A percentile compares a stretch with the other conserved stretches of the same genome.
phyloP scores from a whole-genome alignment of 2,329 filamentous ascomycete genomes.

The Xylaria hypoxylon region DNA sequence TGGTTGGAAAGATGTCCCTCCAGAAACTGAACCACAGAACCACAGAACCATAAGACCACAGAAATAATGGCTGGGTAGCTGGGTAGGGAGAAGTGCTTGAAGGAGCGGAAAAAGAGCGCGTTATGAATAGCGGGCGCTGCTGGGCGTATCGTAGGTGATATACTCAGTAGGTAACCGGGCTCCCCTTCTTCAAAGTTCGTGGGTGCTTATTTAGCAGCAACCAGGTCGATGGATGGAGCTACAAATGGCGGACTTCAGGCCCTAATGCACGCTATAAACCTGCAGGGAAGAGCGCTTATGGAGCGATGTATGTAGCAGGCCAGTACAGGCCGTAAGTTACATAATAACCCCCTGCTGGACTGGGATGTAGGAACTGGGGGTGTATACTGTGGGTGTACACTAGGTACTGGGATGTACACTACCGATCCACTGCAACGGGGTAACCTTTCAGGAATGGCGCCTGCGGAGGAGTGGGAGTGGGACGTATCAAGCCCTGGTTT shows the following conservation, averaged over 20 bases:
- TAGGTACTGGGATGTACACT: constrained; percentile 6
- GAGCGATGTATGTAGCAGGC: constrained; percentile 29
- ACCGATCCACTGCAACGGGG: constrained; percentile 32
- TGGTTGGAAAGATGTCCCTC: constrained; percentile 1
- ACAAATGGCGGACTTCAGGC: constrained; percentile 31
- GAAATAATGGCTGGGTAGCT: background rate
- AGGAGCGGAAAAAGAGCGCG: constrained; percentile 22
- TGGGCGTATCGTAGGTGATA: constrained; percentile 14
- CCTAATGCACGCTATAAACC: constrained; percentile 37
- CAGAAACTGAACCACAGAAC: background rate
- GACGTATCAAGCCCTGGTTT: constrained; percentile 19
- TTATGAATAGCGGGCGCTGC: constrained; percentile 24
- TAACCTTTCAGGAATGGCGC: constrained; percentile 32
- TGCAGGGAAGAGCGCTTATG: constrained; percentile 39
- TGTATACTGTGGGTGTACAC: too few species aligned
- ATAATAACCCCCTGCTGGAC: constrained; percentile 22
- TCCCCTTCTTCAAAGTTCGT: constrained; percentile 11
- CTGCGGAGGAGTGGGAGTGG: constrained; percentile 25
- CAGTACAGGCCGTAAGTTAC: constrained; percentile 29
- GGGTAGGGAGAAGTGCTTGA: background rate
- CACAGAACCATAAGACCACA: constrained; percentile 1
- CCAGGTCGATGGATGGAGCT: constrained; percentile 23
- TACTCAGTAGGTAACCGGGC: constrained; percentile 8
- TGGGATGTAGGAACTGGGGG: constrained; percentile 11
- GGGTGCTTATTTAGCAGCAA: constrained; percentile 18